phyloP scores from a whole-genome alignment of 345 rosid species.

The Brassica rapa region DNA sequence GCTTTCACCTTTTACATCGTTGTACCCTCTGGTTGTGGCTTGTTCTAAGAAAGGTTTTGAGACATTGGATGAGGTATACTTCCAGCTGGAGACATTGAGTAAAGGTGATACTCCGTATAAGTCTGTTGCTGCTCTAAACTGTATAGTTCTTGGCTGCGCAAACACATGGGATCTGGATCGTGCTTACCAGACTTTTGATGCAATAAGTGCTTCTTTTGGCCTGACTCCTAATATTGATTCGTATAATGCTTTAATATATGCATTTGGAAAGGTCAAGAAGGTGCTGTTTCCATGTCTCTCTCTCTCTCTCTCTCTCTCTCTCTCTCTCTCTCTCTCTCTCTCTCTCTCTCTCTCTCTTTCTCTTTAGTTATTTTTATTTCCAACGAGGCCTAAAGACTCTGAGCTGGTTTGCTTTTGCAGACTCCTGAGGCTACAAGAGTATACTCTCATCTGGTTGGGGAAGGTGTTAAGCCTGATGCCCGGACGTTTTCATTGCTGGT shows the following conservation, averaged over 20 bases:
- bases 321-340: conserved; percentile 14
- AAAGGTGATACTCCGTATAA: conserved; percentile 73
- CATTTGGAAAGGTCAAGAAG: conserved; percentile 91
- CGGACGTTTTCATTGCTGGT: conserved; percentile 75
- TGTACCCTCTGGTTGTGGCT: conserved; percentile 76
- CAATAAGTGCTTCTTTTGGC: conserved; percentile 74
- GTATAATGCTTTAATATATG: conserved; percentile 73
- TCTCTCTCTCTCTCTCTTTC: conserved; percentile 8
- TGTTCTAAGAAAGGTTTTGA: conserved; percentile 88
- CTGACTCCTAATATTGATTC: conserved; percentile 84
- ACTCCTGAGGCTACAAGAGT: conserved; percentile 85
- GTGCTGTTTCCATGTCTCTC: conserved; percentile 41
- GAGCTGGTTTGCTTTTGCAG: conserved; percentile 47
- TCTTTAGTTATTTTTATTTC: neutral
- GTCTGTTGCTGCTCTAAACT: conserved; percentile 92
- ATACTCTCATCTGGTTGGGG: conserved; percentile 69
- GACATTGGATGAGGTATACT: conserved; percentile 88
- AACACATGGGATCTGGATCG: conserved; percentile 95
- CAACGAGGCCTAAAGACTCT: neutral
- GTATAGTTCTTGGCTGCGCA: conserved; percentile 90
- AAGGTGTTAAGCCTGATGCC: conserved; percentile 84
- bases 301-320: conserved; percentile 11
- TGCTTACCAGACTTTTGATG: conserved; percentile 93
- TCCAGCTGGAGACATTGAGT: conserved; percentile 81
- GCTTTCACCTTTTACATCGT: conserved; percentile 85